Conservation (phyloP, 2,329 filamentous ascomycete genomes). For the Ophiostoma angusticollis region DNA sequence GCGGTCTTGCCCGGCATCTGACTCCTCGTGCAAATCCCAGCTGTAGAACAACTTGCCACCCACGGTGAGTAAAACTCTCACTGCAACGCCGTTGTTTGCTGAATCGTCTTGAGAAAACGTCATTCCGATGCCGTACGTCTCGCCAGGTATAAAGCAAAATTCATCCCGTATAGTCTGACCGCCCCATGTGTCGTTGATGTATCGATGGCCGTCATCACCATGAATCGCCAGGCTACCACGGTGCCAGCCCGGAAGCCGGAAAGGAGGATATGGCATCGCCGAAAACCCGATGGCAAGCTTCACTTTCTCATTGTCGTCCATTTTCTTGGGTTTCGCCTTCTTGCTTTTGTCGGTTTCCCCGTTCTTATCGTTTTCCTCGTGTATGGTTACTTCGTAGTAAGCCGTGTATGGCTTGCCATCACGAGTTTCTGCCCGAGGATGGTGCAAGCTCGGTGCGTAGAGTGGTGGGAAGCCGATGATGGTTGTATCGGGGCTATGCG, state of each 20-base stretch:
- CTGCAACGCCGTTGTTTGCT: slow-evolving; percentile 25
- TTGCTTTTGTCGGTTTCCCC: slow-evolving; percentile 24
- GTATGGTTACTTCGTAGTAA: slow-evolving; percentile 55
- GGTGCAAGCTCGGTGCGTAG: slow-evolving; percentile 49
- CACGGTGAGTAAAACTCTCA: slow-evolving; percentile 57
- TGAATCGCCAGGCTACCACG: slow-evolving; percentile 64
- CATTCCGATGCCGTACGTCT: slow-evolving; percentile 63
- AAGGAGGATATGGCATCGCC: slow-evolving; percentile 63
- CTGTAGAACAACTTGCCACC: slow-evolving; percentile 45
- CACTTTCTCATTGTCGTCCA: too few species aligned
- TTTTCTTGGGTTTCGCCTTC: too few species aligned
- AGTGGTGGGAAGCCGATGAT: slow-evolving; percentile 57
- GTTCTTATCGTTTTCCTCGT: neutral
- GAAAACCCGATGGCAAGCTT: slow-evolving; percentile 55
- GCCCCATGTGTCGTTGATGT: slow-evolving; percentile 62
- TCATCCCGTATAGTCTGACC: slow-evolving; percentile 51
- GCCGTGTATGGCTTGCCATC: slow-evolving; percentile 31
- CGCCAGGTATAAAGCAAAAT: slow-evolving; percentile 28
- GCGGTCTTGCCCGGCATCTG: slow-evolving; percentile 48
- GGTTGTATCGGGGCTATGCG: slow-evolving; percentile 43
- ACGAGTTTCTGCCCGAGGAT: slow-evolving; percentile 30
- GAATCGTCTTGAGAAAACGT: slow-evolving; percentile 30
- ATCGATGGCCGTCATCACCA: slow-evolving; percentile 65
- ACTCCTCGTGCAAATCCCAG: slow-evolving; percentile 67
- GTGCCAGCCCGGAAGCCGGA: slow-evolving; percentile 72